These are phyloP conservation scores for Epichloe festucae DNA, from an alignment of 2,329 filamentous ascomycete genomes.

Conservation along the genomic window DNA sequence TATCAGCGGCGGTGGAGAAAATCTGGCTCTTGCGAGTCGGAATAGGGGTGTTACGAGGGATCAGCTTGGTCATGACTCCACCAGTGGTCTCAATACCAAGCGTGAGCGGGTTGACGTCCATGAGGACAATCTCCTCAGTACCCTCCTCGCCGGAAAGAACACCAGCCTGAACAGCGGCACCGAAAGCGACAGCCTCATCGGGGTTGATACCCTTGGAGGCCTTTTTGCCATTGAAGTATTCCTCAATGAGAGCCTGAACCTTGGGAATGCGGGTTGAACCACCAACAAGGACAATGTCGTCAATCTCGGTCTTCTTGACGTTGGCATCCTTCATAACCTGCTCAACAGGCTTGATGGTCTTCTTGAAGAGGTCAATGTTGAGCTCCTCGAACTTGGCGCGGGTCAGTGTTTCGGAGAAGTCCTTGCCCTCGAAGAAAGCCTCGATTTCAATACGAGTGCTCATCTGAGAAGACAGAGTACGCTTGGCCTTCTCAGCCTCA, in stretches of 20 bases:
- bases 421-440: conserved; percentile 89
- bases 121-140: conserved; percentile 71
- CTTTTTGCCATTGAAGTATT: conserved; percentile 93
- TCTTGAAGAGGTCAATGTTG: conserved; percentile 98
- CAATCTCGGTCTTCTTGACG: conserved; percentile 86
- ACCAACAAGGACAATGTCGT: conserved; percentile 96
- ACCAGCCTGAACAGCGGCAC: conserved; percentile 94
- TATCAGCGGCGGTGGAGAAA: conserved; percentile 92
- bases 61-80: conserved; percentile 95
- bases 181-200: conserved; percentile 96
- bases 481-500: conserved; percentile 99
- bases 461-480: conserved; percentile 89
- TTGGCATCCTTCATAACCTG: conserved; percentile 98
- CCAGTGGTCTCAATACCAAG: conserved; percentile 96
- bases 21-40: conserved; percentile 96
- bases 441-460: conserved; percentile 93
- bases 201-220: conserved; percentile 99
- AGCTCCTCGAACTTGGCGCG: conserved; percentile 99
- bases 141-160: conserved; percentile 80
- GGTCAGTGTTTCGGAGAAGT: conserved; percentile 96
- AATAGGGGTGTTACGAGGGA: conserved; percentile 86
- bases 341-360: conserved; percentile 96
- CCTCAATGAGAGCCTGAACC: conserved; percentile 87
- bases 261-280: conserved; percentile 99
- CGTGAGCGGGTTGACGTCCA: conserved; percentile 94